Evolutionary conservation across 495 filamentous ascomycete species (phyloP).

Genomic region (Tuber indicum): DNA sequence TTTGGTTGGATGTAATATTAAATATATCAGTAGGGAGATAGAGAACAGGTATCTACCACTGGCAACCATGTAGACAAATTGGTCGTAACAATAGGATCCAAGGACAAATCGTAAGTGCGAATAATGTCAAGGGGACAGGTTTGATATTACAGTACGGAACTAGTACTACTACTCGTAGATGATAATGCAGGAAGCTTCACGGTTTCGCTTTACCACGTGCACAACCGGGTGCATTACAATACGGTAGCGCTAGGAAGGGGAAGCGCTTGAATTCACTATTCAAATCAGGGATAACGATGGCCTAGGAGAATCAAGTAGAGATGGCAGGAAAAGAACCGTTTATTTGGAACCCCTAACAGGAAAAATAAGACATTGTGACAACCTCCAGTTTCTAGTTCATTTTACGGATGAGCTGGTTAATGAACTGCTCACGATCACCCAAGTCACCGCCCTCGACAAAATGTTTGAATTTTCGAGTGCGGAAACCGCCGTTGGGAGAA

Average conservation of each 20-base stretch:
- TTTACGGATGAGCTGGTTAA: conserved; percentile 91
- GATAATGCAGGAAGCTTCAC: background rate
- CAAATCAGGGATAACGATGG: background rate
- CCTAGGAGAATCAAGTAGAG: background rate
- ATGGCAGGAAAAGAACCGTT: background rate
- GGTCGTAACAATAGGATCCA: background rate
- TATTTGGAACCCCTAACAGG: background rate
- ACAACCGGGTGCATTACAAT: background rate
- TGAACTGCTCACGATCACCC: conserved; percentile 97
- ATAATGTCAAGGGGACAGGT: background rate
- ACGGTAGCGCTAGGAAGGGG: background rate
- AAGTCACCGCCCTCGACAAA: conserved; percentile 98
- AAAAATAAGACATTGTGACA: background rate
- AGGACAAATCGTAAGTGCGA: background rate
- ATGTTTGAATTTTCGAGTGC: conserved; percentile 95
- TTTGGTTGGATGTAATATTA: background rate
- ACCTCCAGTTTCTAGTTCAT: conserved; percentile 72
- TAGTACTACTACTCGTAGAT: background rate
- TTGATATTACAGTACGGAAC: background rate
- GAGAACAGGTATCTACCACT: background rate
- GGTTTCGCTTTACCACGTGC: background rate
- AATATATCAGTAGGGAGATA: background rate
- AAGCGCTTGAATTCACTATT: background rate
- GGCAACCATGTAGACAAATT: background rate
- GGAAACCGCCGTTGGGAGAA: conserved; percentile 95